Percentiles rank a stretch among this genome's conserved stretches.
phyloP scores from a whole-genome alignment of 2,329 filamentous ascomycete species.

The Beauveria sp. region DNA sequence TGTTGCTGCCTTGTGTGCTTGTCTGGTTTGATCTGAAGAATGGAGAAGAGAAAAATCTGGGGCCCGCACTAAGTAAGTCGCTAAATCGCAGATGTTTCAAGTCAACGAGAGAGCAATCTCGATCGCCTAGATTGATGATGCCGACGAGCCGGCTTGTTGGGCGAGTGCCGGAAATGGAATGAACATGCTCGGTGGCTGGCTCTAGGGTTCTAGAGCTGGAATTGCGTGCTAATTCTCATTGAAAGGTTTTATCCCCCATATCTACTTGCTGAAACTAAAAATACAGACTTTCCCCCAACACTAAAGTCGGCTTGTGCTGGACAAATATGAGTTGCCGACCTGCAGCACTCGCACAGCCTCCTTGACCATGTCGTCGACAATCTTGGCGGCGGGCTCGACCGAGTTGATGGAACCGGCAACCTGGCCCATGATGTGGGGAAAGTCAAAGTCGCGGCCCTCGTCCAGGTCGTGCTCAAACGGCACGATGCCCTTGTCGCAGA shows the following conservation, averaged over 20 bases:
- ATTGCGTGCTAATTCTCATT: background rate
- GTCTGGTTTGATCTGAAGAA: too few relatives aligned
- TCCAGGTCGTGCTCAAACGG: slow-evolving; percentile 80
- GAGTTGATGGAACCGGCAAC: slow-evolving; percentile 71
- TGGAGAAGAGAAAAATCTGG: too few relatives aligned
- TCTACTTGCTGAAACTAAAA: background rate
- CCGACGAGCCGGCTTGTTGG: too few relatives aligned
- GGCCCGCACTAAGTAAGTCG: too few relatives aligned
- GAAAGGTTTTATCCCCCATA: too few relatives aligned
- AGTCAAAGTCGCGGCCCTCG: slow-evolving; percentile 71
- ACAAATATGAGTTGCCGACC: slow-evolving; percentile 53
- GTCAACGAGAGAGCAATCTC: too few relatives aligned
- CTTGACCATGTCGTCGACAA: slow-evolving; percentile 84
- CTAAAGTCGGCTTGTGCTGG: slow-evolving; percentile 35
- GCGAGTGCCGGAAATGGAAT: too few relatives aligned
- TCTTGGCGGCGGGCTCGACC: slow-evolving; percentile 73
- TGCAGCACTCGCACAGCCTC: slow-evolving; percentile 65
- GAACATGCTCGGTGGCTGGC: too few relatives aligned
- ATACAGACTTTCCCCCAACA: background rate
- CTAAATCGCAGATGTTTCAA: too few relatives aligned
- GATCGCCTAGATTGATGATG: too few relatives aligned
- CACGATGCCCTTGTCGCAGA: slow-evolving; percentile 71
- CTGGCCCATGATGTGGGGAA: slow-evolving; percentile 90
- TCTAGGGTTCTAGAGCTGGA: too few relatives aligned
- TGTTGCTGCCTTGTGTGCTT: too few relatives aligned